phyloP scores from a whole-genome alignment of 192 early-diverging fungal species.

The Podila minutissima region DNA sequence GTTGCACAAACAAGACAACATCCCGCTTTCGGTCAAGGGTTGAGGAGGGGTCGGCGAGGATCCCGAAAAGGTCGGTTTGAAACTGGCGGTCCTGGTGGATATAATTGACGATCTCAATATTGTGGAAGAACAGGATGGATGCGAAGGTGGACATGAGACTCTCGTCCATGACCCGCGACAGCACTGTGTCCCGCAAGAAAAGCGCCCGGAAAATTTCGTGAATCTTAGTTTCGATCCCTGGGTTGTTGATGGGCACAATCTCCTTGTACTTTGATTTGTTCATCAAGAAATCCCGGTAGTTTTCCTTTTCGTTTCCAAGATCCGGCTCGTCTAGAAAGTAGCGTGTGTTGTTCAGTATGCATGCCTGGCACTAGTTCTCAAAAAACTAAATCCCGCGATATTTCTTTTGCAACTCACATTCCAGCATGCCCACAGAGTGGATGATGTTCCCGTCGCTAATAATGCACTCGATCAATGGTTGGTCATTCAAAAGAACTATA shows the following conservation, averaged over 20 bases:
- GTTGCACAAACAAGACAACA: conserved; percentile 82
- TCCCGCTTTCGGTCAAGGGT: conserved; percentile 70
- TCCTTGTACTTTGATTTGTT: conserved; percentile 70
- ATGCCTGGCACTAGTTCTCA: too few relatives aligned
- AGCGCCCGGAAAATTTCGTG: conserved; percentile 88
- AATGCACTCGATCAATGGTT: conserved; percentile 75
- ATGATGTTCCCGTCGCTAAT: conserved; percentile 81
- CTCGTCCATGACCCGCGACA: conserved; percentile 83
- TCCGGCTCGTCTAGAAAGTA: conserved; percentile 76
- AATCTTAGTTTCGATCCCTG: conserved; percentile 79
- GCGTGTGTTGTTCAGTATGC: neutral
- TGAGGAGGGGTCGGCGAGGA: conserved; percentile 62
- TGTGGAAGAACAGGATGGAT: conserved; percentile 82
- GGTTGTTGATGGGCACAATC: conserved; percentile 83
- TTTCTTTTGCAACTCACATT: conserved; percentile 67
- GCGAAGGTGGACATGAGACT: conserved; percentile 75
- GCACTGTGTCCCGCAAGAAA: conserved; percentile 87
- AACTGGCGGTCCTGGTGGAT: conserved; percentile 76
- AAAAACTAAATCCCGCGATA: too few relatives aligned
- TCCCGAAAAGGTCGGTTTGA: conserved; percentile 74
- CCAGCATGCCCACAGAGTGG: conserved; percentile 81
- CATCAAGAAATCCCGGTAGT: conserved; percentile 78
- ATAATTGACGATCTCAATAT: conserved; percentile 84
- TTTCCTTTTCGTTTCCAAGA: conserved; percentile 72
- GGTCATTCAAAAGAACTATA: conserved; percentile 83